Evolutionary conservation across 257 asterid genomes (phyloP).

Genomic region (Fraxinus excelsior): DNA sequence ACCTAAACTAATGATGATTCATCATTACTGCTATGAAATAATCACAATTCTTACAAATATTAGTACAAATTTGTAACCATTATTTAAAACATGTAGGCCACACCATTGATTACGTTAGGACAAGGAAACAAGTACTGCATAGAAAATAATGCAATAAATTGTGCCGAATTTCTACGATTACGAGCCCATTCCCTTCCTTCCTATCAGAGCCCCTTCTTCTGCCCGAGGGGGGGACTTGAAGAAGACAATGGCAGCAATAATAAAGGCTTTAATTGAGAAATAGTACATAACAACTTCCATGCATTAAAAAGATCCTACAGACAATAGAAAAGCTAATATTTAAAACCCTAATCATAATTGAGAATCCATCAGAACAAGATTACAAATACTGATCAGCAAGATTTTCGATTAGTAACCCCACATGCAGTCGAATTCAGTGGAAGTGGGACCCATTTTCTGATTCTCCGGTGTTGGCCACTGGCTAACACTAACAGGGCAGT

Average conservation of each 20-base stretch:
- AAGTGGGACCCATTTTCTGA: conserved; percentile 42
- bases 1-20: too few species aligned
- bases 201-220: background rate
- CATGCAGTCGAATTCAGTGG: conserved; percentile 76
- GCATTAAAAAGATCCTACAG: background rate
- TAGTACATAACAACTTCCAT: background rate
- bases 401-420: conserved; percentile 52
- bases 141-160: background rate
- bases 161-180: conserved; percentile 19
- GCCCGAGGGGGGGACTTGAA: background rate
- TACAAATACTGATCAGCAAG: background rate
- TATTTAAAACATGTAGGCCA: background rate
- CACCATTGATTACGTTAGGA: background rate
- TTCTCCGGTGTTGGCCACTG: conserved; percentile 51
- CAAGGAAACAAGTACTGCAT: background rate
- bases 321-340: background rate
- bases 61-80: too few species aligned
- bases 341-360: background rate
- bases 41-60: too few species aligned
- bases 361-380: background rate
- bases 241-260: background rate
- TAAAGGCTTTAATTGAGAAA: background rate
- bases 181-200: conserved; percentile 54
- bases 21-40: too few species aligned
- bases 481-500: conserved; percentile 16